Evolutionary conservation across 768 basidiomycete species (phyloP), one percentile per base, ranked within the genome.

Genomic region (Mycena polygramma): DNA sequence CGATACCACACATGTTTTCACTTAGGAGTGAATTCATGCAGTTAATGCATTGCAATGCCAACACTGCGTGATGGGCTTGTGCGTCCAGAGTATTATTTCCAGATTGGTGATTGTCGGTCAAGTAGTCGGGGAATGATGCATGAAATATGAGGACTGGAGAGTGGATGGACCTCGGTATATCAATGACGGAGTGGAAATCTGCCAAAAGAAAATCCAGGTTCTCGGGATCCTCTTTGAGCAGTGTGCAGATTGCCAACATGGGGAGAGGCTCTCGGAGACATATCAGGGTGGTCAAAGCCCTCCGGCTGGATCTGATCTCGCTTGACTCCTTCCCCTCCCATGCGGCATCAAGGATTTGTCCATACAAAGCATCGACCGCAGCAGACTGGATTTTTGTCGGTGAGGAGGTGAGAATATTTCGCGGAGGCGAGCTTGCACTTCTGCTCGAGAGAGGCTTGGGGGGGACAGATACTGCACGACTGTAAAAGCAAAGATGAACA

Each of bases 151-250:
- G 11, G 11, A 63, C 15, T 10, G 49, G 61, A 5, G 10, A 11
- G 4, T 63, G 37, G 7, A 6, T 4, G 7, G 51, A 63, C 14
- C 6, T 8, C 7, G 61, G 51, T 14, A 63, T 36, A 20, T 63
- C 51, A 10, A 63, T 39, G 37, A 63, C 61, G 3, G 61, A 63
- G 19, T 53, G 61, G 19, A 63, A 63, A 53, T 41, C 41, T 41
- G 41, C 41, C 41, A 41, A 11, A 5, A 43, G 9, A 22, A n/a
- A 7, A 13, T 17, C 11, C 30, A 63, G 8, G 9, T 41, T n/a
- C 13, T 43, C 39, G 7, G 51, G 15, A 26, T 41, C 39, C 2
- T 24, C 41, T 7, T 15, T 41, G 41, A 53, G 37, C 22, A 63
- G 30, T 2, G 1, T 10, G 10, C 51, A 63, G 5, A 63, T 24